A percentile compares a stretch with the other conserved stretches of the same genome.
Conservation (phyloP, 305 asterid species). For the Solanum aculeatissimum region DNA sequence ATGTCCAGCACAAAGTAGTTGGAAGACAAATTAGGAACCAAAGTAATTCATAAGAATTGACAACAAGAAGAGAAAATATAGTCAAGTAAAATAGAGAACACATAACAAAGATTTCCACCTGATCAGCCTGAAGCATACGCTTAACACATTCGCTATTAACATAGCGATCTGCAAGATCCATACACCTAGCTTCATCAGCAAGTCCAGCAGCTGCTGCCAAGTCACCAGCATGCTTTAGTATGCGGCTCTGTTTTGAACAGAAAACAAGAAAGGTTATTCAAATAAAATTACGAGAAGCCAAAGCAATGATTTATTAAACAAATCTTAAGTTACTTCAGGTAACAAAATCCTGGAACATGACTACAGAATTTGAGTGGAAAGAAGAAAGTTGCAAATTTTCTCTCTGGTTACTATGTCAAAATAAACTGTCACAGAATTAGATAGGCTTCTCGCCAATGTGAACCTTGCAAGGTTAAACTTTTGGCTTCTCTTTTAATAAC, state of each 20-base stretch:
- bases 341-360: background rate
- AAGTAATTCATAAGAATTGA: background rate
- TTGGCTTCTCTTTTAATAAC: background rate
- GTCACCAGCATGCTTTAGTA: slow-evolving; percentile 96
- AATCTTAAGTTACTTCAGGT: background rate
- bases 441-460: background rate
- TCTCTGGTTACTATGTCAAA: background rate
- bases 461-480: background rate
- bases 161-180: slow-evolving; percentile 99
- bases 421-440: background rate
- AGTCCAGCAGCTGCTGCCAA: slow-evolving; percentile 81
- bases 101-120: slow-evolving; percentile 31
- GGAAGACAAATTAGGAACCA: background rate
- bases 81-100: background rate
- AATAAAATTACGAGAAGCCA: background rate
- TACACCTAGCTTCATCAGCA: slow-evolving; percentile 98
- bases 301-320: background rate
- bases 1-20: background rate
- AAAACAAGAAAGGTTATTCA: slow-evolving; percentile 5
- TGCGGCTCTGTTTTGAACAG: slow-evolving; percentile 62
- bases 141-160: slow-evolving; percentile 93
- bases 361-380: background rate
- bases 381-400: background rate
- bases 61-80: background rate
- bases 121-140: slow-evolving; percentile 99